phyloP scores from a whole-genome alignment of 2,329 filamentous ascomycete genomes.

The Aspergillus eucalypticola region DNA sequence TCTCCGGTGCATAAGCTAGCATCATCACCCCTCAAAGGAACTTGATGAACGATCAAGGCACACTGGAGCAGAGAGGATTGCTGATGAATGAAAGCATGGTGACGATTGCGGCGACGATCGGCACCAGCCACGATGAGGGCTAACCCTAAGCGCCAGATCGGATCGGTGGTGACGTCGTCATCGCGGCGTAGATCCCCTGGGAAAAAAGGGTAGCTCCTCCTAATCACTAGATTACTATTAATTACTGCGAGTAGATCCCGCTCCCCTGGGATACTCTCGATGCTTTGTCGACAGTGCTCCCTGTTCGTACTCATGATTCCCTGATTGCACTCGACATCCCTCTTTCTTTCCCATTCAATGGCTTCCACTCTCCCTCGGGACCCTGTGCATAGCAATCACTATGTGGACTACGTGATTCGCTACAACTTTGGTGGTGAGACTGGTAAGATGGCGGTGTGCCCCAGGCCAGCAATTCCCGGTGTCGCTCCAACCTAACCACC shows the following conservation, averaged over 20 bases:
- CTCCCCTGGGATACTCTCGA: background rate
- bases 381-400: slow-evolving; percentile 55
- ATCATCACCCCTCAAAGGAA: background rate
- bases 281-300: background rate
- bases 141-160: slow-evolving; percentile 8
- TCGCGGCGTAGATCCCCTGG: background rate
- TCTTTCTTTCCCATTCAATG: slow-evolving; percentile 22
- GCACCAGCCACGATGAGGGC: slow-evolving; percentile 4
- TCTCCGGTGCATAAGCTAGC: too few species aligned
- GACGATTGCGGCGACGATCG: background rate
- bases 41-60: background rate
- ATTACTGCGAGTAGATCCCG: background rate
- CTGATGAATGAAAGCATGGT: background rate
- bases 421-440: slow-evolving; percentile 70
- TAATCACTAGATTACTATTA: background rate
- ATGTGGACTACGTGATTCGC: slow-evolving; percentile 87
- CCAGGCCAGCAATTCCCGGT: slow-evolving; percentile 2
- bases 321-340: slow-evolving; percentile 2
- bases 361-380: slow-evolving; percentile 29
- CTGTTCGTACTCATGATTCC: background rate
- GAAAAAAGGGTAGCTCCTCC: background rate
- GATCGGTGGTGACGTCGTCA: slow-evolving; percentile 11
- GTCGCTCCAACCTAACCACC: slow-evolving; percentile 8
- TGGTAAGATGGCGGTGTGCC: slow-evolving; percentile 49
- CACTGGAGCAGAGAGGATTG: background rate